Evolutionary conservation across 768 basidiomycete species (phyloP).

Genomic region (Postia placenta): DNA sequence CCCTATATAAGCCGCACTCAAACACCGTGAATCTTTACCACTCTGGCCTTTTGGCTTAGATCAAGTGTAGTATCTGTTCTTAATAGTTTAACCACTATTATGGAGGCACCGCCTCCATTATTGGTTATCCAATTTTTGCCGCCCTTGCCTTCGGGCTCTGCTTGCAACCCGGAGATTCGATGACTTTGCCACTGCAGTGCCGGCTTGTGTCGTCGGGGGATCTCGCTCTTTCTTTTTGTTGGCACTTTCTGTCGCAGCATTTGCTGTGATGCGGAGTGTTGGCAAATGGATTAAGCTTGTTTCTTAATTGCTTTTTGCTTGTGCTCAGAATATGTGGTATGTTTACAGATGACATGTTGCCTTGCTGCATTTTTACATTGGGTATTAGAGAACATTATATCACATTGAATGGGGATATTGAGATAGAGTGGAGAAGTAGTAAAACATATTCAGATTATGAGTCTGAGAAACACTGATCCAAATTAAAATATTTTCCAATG

Average conservation of each 20-base stretch:
- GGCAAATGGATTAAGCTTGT: neutral
- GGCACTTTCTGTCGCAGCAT: neutral
- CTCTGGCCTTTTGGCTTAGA: conserved; percentile 68
- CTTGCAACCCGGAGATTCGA: conserved; percentile 23
- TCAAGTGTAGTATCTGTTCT: conserved; percentile 78
- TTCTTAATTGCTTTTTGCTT: neutral
- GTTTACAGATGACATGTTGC: neutral
- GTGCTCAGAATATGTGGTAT: neutral
- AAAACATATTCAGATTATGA: no score
- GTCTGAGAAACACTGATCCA: conserved; percentile 33
- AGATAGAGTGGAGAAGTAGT: no score
- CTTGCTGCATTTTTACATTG: no score
- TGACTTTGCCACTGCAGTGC: conserved; percentile 27
- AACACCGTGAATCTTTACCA: conserved; percentile 26
- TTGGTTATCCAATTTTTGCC: conserved; percentile 27
- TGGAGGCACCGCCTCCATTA: conserved; percentile 30
- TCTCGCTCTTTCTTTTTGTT: conserved; percentile 10
- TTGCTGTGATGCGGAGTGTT: neutral
- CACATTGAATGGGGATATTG: no score
- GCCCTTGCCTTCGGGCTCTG: conserved; percentile 25
- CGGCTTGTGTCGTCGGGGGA: conserved; percentile 28
- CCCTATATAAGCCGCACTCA: neutral
- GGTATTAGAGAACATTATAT: no score
- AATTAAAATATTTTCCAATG: conserved; percentile 66
- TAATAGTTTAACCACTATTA: conserved; percentile 43